Evolutionary conservation across 1,284 basidiomycete species (phyloP), one percentile per base, ranked within the genome.

Genomic region (Rhodotorula sp.): DNA sequence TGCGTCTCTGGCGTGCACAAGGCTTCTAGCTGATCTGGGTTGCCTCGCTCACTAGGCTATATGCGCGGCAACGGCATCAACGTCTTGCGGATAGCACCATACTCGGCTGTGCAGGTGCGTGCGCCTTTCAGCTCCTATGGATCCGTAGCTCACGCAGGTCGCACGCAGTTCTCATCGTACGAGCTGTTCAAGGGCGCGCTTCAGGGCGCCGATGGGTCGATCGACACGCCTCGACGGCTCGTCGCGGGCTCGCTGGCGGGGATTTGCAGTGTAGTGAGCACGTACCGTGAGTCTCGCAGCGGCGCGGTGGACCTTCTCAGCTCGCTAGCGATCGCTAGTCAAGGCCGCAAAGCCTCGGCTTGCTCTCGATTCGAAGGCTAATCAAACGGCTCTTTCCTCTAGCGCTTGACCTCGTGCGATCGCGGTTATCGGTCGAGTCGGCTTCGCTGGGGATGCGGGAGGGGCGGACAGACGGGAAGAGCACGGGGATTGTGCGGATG

Each of bases 321-420:
- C 41, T 22, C 19, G 29, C 29, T 4, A n/a, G 25, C n/a, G n/a
- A n/a, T n/a, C n/a, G n/a, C n/a, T n/a, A n/a, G n/a, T n/a, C n/a
- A n/a, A n/a, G n/a, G n/a, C n/a, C n/a, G n/a, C n/a, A n/a, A n/a
- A n/a, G n/a, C n/a, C n/a, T n/a, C n/a, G n/a, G n/a, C n/a, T n/a
- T 15, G 3, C 34, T 56, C 34, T 15, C 4, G 29, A 4, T 32
- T 7, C 0, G 5, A 9, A 21, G 25, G 3, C 3, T 17, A 5
- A 3, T n/a, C 36, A 39, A 12, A 25, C 15, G 3, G 10, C 12
- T 27, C 17, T 2, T 8, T 12, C 0, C 10, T 9, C 1, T 51
- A 63, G 61, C 82, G 1, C 71, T 83, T n/a, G 81, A 82, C 66
- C 73, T 83, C 15, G 82, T 83, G 0, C 69, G 82, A 10, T 78